Conservation (phyloP, 2,329 filamentous ascomycete species). For the Scortechinia acanthostroma region DNA sequence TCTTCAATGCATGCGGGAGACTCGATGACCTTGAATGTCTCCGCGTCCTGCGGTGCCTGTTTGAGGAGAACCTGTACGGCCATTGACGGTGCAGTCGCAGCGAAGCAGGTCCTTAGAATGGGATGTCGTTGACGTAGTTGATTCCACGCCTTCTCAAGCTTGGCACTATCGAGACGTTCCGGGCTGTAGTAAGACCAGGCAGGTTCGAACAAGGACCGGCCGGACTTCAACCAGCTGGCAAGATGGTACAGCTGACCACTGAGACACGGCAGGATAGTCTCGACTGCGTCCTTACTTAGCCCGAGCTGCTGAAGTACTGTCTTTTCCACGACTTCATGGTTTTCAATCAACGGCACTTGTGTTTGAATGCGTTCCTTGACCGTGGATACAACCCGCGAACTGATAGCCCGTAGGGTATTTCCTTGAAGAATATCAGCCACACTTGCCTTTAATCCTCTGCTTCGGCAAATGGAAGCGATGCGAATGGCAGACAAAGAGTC, state of each 20-base stretch:
- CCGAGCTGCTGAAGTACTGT: conserved; percentile 2
- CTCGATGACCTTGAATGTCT: conserved; percentile 13
- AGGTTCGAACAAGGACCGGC: conserved; percentile 17
- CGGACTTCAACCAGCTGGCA: conserved; percentile 18
- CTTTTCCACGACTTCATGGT: conserved; percentile 2
- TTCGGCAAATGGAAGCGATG: conserved; percentile 15
- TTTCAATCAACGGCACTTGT: conserved; percentile 3
- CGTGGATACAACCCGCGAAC: conserved; percentile 8
- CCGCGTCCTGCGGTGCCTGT: conserved; percentile 6
- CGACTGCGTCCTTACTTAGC: conserved; percentile 10
- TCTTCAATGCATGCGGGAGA: conserved; percentile 6
- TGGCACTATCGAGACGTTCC: conserved; percentile 12
- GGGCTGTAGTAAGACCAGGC: conserved; percentile 15
- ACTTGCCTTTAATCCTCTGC: conserved; percentile 12
- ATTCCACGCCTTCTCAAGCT: conserved; percentile 16
- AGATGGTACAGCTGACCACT: conserved; percentile 21
- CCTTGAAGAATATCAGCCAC: conserved; percentile 21
- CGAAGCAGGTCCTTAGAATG: conserved; percentile 21
- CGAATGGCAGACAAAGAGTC: conserved; percentile 19
- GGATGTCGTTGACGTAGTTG: conserved; percentile 17
- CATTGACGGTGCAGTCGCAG: conserved; percentile 12
- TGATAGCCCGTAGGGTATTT: conserved; percentile 16
- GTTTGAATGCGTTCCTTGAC: background rate
- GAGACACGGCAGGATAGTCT: conserved; percentile 18
- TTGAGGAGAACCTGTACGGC: conserved; percentile 19